phyloP scores from a whole-genome alignment of 768 basidiomycete species.

The Strobilomyces dryophilus region DNA sequence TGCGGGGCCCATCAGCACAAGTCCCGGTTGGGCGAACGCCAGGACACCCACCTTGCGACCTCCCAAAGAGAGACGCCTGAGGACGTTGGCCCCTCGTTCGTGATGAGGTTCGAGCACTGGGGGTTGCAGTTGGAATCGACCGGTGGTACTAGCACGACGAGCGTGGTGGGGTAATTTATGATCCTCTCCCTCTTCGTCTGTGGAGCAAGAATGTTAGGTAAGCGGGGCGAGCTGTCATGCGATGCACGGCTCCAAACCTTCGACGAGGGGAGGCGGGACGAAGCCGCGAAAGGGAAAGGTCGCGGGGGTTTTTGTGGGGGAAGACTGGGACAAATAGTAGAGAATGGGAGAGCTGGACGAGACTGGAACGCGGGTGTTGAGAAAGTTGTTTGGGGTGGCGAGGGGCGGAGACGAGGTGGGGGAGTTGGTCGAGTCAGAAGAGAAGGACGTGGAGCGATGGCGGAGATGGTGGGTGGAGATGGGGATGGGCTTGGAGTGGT shows the following conservation, averaged over 20 bases:
- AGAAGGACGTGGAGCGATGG: conserved; percentile 58
- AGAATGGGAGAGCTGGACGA: conserved; percentile 70
- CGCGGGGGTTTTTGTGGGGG: conserved; percentile 48
- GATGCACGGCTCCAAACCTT: conserved; percentile 44
- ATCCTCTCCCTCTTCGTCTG: conserved; percentile 42
- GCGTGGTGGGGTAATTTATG: conserved; percentile 45
- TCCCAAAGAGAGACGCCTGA: conserved; percentile 74
- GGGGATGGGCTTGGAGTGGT: conserved; percentile 64
- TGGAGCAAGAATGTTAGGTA: background rate
- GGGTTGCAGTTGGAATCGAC: conserved; percentile 49
- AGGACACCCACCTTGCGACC: conserved; percentile 47
- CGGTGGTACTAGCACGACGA: conserved; percentile 58
- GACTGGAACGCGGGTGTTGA: conserved; percentile 40
- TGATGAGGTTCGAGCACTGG: conserved; percentile 43
- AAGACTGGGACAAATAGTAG: conserved; percentile 61
- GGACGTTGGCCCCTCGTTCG: conserved; percentile 66
- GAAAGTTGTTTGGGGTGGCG: conserved; percentile 44
- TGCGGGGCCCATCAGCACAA: conserved; percentile 3
- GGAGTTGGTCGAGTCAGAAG: conserved; percentile 55
- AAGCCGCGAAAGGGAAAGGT: conserved; percentile 60
- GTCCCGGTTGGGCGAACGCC: background rate
- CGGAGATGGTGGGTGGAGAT: conserved; percentile 45
- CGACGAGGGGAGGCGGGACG: conserved; percentile 51
- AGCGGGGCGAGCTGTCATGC: background rate
- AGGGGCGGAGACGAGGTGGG: conserved; percentile 50